A percentile compares a stretch with the other conserved stretches of the same genome.
Evolutionary conservation across 2,329 filamentous ascomycete genomes (phyloP).

Genomic region (Tolypocladium endophyticum): DNA sequence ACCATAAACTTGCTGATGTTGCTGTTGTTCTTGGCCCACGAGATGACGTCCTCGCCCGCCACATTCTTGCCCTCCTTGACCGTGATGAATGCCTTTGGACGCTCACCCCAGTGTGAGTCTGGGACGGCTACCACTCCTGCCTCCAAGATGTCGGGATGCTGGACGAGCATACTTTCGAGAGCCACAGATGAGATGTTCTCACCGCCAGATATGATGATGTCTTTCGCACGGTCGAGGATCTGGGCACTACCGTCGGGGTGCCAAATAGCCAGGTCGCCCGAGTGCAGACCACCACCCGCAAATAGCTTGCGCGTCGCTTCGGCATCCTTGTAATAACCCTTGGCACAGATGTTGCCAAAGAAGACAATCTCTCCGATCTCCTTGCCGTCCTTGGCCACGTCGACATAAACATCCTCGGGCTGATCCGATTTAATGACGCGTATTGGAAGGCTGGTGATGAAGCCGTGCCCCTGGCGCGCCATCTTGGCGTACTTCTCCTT

Average conservation of each 20-base stretch:
- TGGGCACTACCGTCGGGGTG: conserved; percentile 84
- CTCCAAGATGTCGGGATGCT: conserved; percentile 83
- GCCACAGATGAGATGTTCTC: conserved; percentile 96
- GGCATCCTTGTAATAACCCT: conserved; percentile 83
- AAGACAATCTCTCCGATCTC: conserved; percentile 61
- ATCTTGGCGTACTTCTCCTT: conserved; percentile 80
- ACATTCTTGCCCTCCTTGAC: conserved; percentile 52
- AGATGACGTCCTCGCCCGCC: conserved; percentile 54
- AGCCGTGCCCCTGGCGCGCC: conserved; percentile 90
- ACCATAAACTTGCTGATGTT: conserved; percentile 88
- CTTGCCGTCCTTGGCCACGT: conserved; percentile 36
- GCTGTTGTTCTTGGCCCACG: conserved; percentile 75
- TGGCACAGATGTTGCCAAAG: conserved; percentile 80
- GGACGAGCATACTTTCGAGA: conserved; percentile 78
- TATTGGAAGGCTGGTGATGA: conserved; percentile 69
- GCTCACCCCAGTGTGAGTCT: conserved; percentile 88
- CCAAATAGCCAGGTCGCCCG: conserved; percentile 87
- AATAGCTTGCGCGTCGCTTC: conserved; percentile 83
- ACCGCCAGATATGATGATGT: conserved; percentile 95
- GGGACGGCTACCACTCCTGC: conserved; percentile 81
- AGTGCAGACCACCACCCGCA: conserved; percentile 75
- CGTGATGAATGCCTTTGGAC: conserved; percentile 90
- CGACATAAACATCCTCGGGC: conserved; percentile 42
- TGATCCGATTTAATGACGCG: conserved; percentile 75
- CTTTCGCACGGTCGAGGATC: conserved; percentile 88